Evolutionary conservation across 768 basidiomycete genomes (phyloP).

Genomic region (Boletellus emodensis): DNA sequence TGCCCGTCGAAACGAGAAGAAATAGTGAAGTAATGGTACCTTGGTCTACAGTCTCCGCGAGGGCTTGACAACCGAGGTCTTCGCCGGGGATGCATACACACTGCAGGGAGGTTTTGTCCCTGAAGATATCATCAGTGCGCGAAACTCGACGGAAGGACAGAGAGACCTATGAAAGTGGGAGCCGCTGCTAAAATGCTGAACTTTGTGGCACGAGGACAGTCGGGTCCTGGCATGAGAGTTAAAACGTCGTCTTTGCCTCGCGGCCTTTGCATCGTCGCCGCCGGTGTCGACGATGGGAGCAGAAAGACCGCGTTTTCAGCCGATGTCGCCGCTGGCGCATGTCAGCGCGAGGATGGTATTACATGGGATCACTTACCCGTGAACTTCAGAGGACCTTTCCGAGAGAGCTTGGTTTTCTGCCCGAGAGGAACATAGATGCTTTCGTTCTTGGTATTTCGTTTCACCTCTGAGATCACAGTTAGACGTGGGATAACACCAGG

Average conservation of each 20-base stretch:
- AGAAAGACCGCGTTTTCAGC: background rate
- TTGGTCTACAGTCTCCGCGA: constrained; percentile 17
- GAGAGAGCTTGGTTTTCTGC: background rate
- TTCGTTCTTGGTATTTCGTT: background rate
- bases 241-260: background rate
- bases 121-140: constrained; percentile 4
- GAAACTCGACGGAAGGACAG: background rate
- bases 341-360: background rate
- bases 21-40: background rate
- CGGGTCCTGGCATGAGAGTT: background rate
- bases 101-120: background rate
- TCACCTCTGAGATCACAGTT: background rate
- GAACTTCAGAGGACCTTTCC: background rate
- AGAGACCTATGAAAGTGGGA: constrained; percentile 6
- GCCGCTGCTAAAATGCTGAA: background rate
- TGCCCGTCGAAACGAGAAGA: too few relatives aligned
- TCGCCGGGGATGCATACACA: constrained; percentile 7
- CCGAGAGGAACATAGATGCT: background rate
- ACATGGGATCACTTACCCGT: constrained; percentile 8
- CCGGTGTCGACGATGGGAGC: background rate
- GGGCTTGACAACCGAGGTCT: constrained; percentile 6
- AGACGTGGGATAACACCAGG: background rate
- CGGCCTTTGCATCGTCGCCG: background rate
- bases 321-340: background rate
- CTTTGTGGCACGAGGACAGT: background rate